Evolutionary conservation across 371 early-diverging fungal species (phyloP).

Genomic region (Smittium culicis): DNA sequence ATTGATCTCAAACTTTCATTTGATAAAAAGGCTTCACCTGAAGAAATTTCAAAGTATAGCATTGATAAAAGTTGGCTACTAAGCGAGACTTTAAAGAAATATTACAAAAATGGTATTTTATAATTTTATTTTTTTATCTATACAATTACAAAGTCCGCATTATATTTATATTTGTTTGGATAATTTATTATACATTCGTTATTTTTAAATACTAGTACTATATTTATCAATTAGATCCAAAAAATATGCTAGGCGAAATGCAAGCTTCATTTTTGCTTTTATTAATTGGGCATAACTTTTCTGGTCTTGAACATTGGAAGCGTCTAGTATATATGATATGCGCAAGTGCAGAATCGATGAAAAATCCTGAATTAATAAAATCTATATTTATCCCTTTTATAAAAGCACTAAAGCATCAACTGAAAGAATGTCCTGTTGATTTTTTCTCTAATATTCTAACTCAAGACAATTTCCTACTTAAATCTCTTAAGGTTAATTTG

Average conservation of each 20-base stretch:
- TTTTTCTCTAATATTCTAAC: conserved; percentile 62
- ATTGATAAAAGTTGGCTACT: conserved; percentile 82
- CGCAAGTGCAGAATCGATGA: conserved; percentile 44
- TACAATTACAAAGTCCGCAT: too few species aligned
- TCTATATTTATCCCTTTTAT: conserved; percentile 11
- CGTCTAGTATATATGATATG: conserved; percentile 54
- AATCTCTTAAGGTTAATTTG: conserved; percentile 34
- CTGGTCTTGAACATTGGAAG: conserved; percentile 85
- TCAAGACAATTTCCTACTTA: conserved; percentile 50
- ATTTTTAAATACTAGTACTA: too few species aligned
- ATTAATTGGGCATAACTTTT: conserved; percentile 66
- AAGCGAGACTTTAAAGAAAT: conserved; percentile 27
- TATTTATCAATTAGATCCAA: conserved; percentile 20
- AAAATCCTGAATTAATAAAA: conserved; percentile 13
- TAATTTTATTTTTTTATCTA: background rate
- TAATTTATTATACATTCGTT: background rate
- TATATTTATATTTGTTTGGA: too few species aligned
- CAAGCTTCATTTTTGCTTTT: conserved; percentile 69
- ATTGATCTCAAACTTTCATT: conserved; percentile 73
- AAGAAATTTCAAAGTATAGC: conserved; percentile 63
- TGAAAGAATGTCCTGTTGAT: conserved; percentile 64
- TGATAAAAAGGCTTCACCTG: conserved; percentile 52
- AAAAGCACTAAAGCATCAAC: conserved; percentile 44
- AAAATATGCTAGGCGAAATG: conserved; percentile 55
- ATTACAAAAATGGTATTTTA: conserved; percentile 36